phyloP scores from a whole-genome alignment of 306 rosid genomes.

The Vigna angularis region DNA sequence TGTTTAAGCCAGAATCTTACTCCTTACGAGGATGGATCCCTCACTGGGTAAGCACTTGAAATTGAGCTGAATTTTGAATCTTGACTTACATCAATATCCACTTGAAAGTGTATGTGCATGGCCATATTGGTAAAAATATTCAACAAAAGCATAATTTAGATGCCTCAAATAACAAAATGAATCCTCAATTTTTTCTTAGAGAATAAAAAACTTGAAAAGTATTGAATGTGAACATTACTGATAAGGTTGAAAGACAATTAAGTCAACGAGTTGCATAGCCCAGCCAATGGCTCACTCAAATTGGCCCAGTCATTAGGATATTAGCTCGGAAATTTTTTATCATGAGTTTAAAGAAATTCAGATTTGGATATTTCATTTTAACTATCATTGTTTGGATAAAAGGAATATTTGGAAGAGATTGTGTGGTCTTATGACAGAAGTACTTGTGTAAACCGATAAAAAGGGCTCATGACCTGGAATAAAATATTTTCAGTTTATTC shows the following conservation, averaged over 20 bases:
- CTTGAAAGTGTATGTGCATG: conserved; percentile 6
- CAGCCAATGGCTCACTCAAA: conserved; percentile 24
- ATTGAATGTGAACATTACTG: not conserved
- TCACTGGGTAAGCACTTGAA: conserved; percentile 65
- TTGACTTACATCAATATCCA: conserved; percentile 1
- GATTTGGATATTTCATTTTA: conserved; percentile 25
- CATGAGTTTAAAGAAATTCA: conserved; percentile 13
- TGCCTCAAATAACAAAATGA: conserved; percentile 4
- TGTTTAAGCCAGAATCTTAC: conserved; percentile 79
- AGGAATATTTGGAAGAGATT: not conserved
- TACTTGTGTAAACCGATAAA: not conserved
- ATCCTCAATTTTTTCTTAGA: conserved; percentile 13
- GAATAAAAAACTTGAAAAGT: not conserved
- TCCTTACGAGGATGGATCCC: conserved; percentile 76
- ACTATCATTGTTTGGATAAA: conserved; percentile 12
- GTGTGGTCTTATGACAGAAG: not conserved
- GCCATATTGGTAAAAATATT: not conserved
- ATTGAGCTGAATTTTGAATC: conserved; percentile 36
- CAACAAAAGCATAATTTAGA: not conserved
- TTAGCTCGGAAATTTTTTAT: conserved; percentile 2
- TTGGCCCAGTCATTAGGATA: not conserved
- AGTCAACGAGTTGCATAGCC: not conserved
- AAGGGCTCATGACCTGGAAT: not conserved
- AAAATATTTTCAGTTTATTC: not conserved
- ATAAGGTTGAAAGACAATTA: not conserved